Evolutionary conservation across 176 grass and related monocot genomes (phyloP).

Genomic region (Aegilops tauschii): DNA sequence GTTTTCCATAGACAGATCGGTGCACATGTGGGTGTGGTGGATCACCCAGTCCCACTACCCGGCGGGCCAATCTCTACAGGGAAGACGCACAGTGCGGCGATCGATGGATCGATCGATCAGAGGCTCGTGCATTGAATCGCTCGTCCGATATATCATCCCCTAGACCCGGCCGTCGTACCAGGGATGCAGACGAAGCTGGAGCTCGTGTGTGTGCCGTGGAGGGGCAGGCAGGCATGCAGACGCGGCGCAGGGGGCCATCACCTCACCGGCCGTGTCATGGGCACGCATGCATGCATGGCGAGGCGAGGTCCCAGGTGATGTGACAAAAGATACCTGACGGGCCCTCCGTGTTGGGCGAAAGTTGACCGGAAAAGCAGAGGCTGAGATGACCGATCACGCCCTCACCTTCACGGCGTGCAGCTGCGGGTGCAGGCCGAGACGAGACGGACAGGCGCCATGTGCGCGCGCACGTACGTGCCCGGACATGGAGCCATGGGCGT

Average conservation of each 20-base stretch:
- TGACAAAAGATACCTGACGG: slow-evolving; percentile 54
- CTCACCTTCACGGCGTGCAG: neutral
- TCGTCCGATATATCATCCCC: neutral
- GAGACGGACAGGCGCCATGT: slow-evolving; percentile 16
- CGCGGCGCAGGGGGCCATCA: neutral
- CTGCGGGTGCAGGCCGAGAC: no score
- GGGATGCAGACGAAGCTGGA: no score
- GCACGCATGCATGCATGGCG: neutral
- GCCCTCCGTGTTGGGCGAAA: slow-evolving; percentile 16
- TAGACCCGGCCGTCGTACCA: neutral
- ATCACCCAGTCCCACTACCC: no score
- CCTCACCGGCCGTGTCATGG: neutral
- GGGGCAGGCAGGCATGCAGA: neutral
- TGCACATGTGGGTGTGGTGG: slow-evolving; percentile 1
- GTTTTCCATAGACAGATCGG: neutral
- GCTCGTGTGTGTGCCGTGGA: neutral
- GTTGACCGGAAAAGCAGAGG: slow-evolving; percentile 42
- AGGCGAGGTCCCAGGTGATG: slow-evolving; percentile 42
- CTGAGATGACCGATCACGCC: slow-evolving; percentile 38
- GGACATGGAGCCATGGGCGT: neutral
- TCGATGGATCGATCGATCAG: neutral
- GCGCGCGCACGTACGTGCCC: neutral
- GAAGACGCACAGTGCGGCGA: slow-evolving; percentile 9
- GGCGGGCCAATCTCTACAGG: neutral
- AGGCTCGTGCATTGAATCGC: neutral